Conservation (phyloP, 116 monocot genomes). For the Zostera marina region DNA sequence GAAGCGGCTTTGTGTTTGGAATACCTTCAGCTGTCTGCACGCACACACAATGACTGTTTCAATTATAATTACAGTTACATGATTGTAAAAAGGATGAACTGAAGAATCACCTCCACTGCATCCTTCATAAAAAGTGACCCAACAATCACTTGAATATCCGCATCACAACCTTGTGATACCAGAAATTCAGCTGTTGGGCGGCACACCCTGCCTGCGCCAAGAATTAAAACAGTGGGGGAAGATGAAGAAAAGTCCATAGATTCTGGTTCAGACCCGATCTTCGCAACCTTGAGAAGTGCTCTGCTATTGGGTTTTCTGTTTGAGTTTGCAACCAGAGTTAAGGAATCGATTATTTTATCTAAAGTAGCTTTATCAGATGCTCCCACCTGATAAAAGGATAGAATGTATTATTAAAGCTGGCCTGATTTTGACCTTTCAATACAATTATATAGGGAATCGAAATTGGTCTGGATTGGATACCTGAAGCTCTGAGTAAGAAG, state of each 20-base stretch:
- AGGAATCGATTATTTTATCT: constrained; percentile 66
- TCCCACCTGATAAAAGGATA: constrained; percentile 35
- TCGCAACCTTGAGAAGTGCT: neutral
- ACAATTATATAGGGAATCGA: no score
- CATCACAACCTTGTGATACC: constrained; percentile 26
- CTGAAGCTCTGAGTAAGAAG: constrained; percentile 89
- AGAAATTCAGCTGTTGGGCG: constrained; percentile 76
- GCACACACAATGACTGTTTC: no score
- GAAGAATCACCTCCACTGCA: constrained; percentile 68
- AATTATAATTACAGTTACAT: neutral
- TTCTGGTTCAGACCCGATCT: neutral
- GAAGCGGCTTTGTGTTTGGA: constrained; percentile 58
- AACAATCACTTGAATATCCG: constrained; percentile 62
- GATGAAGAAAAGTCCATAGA: constrained; percentile 6
- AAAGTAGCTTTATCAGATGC: constrained; percentile 48
- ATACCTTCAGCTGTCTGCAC: constrained; percentile 78
- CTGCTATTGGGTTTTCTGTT: constrained; percentile 6
- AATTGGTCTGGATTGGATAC: no score
- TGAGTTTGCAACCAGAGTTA: constrained; percentile 40
- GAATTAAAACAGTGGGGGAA: constrained; percentile 46
- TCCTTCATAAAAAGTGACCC: constrained; percentile 85
- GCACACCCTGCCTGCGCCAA: constrained; percentile 91
- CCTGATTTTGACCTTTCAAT: no score
- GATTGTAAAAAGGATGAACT: neutral
- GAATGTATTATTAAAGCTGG: neutral